Base-by-base conservation (phyloP, 139 green algal species). In the Zygnema circumcarinatum region DNA sequence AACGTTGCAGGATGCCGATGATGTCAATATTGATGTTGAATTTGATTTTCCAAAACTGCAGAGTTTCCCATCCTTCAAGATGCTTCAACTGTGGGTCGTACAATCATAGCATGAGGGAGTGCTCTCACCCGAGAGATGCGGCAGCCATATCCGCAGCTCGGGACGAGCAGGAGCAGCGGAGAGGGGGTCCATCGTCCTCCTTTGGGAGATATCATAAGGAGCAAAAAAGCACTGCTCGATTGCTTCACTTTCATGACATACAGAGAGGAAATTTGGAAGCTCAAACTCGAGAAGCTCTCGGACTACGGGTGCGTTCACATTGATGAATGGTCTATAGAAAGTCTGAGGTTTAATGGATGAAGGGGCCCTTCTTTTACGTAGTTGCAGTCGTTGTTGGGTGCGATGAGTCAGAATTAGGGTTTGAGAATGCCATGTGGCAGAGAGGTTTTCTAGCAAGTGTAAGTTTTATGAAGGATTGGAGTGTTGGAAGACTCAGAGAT, bases 71-170 rank as follows among this genome's bases (percentile, higher is more conserved):
- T n/a, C n/a, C 47, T 16, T 62, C 47, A 25, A 7, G 69, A 38
- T 78, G 69, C 69, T 78, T 78, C 69, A 78, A 78, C 16, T 78
- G 69, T 16, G 69, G 69, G 7, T 78, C 69, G 11, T 78, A 78
- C 69, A 41, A 52, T 11, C 69, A 78, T 16, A 78, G 16, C 16
- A 3, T 78, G 35, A 78, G 36, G 16, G 69, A 78, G 69, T 78
- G 69, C 16, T 16, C 7, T 22, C 3, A 41, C 3, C 35, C 35
- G 7, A 3, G 35, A 25, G 69, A 78, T 16, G 35, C 35, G 35
- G 16, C 69, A 41, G 69, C 69, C 69, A 78, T 78, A 7, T 3
- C 35, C 16, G 69, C 69, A 3, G 69, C 69, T 3, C 7, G 69
- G 11, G 69, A 20, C 3, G 35, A 41, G 11, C 69, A 78, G 7